Conservation (phyloP, 1,284 basidiomycete genomes). For the Omphalotus olearius region DNA sequence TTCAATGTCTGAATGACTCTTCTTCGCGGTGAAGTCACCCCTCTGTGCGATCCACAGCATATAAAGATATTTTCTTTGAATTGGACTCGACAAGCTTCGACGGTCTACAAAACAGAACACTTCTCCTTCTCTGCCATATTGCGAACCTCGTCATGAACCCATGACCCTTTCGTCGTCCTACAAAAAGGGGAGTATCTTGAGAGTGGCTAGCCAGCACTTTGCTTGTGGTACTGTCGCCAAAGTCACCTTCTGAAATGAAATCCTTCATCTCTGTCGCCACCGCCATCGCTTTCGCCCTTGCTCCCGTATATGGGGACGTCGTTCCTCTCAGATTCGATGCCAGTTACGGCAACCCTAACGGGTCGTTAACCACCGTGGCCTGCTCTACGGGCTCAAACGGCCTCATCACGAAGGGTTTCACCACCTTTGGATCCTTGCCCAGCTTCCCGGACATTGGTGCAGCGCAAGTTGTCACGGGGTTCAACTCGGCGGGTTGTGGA, state of each 20-base stretch:
- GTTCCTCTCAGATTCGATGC: conserved; percentile 38
- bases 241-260: conserved; percentile 34
- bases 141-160: background rate
- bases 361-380: conserved; percentile 36
- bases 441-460: conserved; percentile 39
- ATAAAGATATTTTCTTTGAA: too few relatives aligned
- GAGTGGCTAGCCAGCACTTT: background rate
- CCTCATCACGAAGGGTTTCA: conserved; percentile 34
- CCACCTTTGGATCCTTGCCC: conserved; percentile 34
- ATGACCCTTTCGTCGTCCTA: background rate
- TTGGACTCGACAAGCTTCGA: too few relatives aligned
- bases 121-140: background rate
- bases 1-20: too few relatives aligned
- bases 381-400: conserved; percentile 52
- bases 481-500: conserved; percentile 32
- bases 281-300: background rate
- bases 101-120: background rate
- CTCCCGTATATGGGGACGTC: conserved; percentile 15
- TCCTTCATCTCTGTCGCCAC: conserved; percentile 4
- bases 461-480: conserved; percentile 28
- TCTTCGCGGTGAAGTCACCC: too few relatives aligned
- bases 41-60: too few relatives aligned
- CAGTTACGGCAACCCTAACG: conserved; percentile 33
- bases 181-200: background rate
- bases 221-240: conserved; percentile 26